Evolutionary conservation across 345 rosid species (phyloP).

Genomic region (Moricandia arvensis): DNA sequence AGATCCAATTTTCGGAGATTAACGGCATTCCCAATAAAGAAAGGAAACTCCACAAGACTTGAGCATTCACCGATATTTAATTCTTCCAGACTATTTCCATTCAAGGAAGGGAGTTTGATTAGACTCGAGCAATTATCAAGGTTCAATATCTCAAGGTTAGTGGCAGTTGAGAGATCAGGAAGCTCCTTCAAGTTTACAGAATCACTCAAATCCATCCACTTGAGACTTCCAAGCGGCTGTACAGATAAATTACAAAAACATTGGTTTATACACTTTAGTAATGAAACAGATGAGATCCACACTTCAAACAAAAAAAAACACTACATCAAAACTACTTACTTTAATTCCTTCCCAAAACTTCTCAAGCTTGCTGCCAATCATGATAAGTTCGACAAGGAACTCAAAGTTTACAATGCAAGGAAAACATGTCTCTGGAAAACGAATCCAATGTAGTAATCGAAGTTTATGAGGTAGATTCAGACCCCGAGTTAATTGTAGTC

Average conservation of each 20-base stretch:
- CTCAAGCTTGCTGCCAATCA: background rate
- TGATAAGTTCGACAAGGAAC: conserved; percentile 7
- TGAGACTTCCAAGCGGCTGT: conserved; percentile 21
- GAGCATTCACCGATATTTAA: no score
- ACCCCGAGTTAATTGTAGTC: background rate
- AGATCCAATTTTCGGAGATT: background rate
- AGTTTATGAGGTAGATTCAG: background rate
- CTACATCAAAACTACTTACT: background rate
- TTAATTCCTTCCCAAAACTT: conserved; percentile 25
- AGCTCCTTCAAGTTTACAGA: conserved; percentile 16
- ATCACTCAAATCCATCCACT: background rate
- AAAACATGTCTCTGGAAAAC: conserved; percentile 18
- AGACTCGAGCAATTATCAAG: no score
- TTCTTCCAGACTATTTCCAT: no score
- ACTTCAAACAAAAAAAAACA: no score
- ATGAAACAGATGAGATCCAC: background rate
- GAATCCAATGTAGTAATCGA: conserved; percentile 6
- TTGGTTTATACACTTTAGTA: no score
- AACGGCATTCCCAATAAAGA: background rate
- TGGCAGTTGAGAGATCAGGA: conserved; percentile 1
- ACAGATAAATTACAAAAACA: no score
- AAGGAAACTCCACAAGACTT: background rate
- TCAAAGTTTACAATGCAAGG: background rate
- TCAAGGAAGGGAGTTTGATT: no score
- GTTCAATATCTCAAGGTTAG: background rate